Evolutionary conservation across 73 alveolate species (phyloP), one percentile per base, ranked within the genome.

Genomic region (Durusdinium trenchii): DNA sequence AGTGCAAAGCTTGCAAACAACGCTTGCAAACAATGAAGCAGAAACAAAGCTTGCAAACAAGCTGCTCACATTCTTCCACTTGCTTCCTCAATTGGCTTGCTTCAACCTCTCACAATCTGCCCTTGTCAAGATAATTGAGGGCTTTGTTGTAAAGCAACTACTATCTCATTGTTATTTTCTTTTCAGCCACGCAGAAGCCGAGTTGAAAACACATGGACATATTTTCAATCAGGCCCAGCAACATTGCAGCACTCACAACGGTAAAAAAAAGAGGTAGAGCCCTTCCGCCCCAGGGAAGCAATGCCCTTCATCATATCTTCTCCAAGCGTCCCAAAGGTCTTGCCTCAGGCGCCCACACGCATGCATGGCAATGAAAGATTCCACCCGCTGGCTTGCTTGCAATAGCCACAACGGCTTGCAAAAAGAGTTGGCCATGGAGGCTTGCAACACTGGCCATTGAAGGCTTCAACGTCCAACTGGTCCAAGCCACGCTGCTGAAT

Each of bases 401-500:
- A n/a, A n/a, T n/a, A n/a, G n/a, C n/a, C n/a, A n/a, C n/a, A n/a
- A n/a, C n/a, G n/a, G n/a, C n/a, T n/a, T n/a, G 6, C 9, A 64
- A 26, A 9, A 64, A 64, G 32, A 64, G 32, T 10, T 26, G 9
- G 38, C 78, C 9, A 6, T 23, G 26, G 45, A 23, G 9, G 38
- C 32, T 23, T 14, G 78, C 40, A 62, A 5, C 5, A 23, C 76
- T 62, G 5, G 76, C 76, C 76, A 62, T 4, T 4, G 32, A 73
- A 36, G 84, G 52, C 84, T 73, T 73, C 52, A n/a, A n/a, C n/a
- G n/a, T n/a, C n/a, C n/a, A n/a, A n/a, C n/a, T n/a, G n/a, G n/a
- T n/a, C n/a, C n/a, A 62, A 73, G 84, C 51, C 87, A 78, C 42
- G 87, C 38, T 16, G 36, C 87, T 78, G 87, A 78, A 78, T 26